Evolutionary conservation across 495 filamentous ascomycete species (phyloP).

Genomic region (Articulospora tetracladia): DNA sequence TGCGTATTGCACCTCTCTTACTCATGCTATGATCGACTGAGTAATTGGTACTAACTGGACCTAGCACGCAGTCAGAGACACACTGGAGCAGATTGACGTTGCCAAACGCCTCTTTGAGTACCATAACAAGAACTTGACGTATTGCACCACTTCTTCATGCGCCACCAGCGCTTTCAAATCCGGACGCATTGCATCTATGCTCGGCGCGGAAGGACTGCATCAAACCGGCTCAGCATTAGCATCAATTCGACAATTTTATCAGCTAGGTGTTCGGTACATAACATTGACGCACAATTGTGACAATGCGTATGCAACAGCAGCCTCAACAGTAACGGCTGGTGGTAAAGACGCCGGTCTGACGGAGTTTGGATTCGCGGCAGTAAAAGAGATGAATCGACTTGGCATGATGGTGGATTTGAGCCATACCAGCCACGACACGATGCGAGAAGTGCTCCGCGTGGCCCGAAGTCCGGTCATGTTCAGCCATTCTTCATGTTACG

Average conservation of each 20-base stretch:
- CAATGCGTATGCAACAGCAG: constrained; percentile 50
- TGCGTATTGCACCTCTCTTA: neutral
- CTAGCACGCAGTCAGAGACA: constrained; percentile 29
- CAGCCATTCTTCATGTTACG: constrained; percentile 50
- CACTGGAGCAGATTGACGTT: constrained; percentile 33
- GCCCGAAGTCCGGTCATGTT: constrained; percentile 52
- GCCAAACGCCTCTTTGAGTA: constrained; percentile 26
- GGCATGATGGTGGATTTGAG: constrained; percentile 76
- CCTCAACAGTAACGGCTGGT: constrained; percentile 28
- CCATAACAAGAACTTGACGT: constrained; percentile 20
- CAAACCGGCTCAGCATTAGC: constrained; percentile 28
- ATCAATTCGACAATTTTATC: constrained; percentile 32
- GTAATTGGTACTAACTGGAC: neutral
- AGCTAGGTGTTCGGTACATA: constrained; percentile 34
- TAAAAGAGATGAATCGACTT: constrained; percentile 75
- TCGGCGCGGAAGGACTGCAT: constrained; percentile 27
- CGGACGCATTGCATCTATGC: constrained; percentile 28
- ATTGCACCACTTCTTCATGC: constrained; percentile 22
- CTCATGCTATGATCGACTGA: too few species aligned
- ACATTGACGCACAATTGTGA: constrained; percentile 36
- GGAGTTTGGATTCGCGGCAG: constrained; percentile 35
- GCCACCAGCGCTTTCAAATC: constrained; percentile 21
- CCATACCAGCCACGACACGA: constrained; percentile 62
- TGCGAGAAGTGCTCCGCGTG: constrained; percentile 54
- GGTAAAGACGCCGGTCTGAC: constrained; percentile 21